Conservation (phyloP, 78 protist genomes). For the Dictyostelium capitatum region DNA sequence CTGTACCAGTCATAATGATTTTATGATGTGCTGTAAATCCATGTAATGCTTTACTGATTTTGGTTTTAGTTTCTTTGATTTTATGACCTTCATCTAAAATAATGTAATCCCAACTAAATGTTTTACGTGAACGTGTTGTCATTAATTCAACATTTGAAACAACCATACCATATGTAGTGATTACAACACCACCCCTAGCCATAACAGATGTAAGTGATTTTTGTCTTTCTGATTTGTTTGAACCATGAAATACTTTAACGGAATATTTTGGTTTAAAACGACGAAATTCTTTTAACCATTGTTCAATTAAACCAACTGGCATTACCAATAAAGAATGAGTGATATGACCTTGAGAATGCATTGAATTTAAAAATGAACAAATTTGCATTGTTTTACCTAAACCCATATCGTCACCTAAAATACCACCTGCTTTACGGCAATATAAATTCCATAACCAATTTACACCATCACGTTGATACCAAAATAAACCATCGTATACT, state of each 20-base stretch:
- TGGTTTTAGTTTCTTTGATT: constrained; percentile 64
- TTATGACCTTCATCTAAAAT: constrained; percentile 76
- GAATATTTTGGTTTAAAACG: constrained; percentile 8
- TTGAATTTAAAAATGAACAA: constrained; percentile 36
- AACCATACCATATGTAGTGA: constrained; percentile 86
- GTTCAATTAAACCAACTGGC: constrained; percentile 71
- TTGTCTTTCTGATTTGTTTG: background rate
- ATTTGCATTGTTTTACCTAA: constrained; percentile 90
- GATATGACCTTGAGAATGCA: background rate
- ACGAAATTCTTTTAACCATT: constrained; percentile 64
- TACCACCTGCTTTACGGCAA: constrained; percentile 56
- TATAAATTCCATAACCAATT: constrained; percentile 77
- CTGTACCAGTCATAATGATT: constrained; percentile 92
- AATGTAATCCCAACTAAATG: constrained; percentile 74
- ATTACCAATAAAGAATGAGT: constrained; percentile 37
- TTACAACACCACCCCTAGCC: constrained; percentile 63
- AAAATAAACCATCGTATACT: constrained; percentile 44
- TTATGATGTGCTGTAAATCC: constrained; percentile 41
- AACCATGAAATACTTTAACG: constrained; percentile 54
- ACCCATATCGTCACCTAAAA: constrained; percentile 89
- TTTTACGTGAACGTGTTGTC: background rate
- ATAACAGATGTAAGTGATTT: constrained; percentile 14
- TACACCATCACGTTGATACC: constrained; percentile 80
- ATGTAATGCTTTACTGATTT: constrained; percentile 57
- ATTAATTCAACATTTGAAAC: constrained; percentile 17